Conservation (phyloP, 2,329 filamentous ascomycete genomes). For the Sclerotinia spermophila region DNA sequence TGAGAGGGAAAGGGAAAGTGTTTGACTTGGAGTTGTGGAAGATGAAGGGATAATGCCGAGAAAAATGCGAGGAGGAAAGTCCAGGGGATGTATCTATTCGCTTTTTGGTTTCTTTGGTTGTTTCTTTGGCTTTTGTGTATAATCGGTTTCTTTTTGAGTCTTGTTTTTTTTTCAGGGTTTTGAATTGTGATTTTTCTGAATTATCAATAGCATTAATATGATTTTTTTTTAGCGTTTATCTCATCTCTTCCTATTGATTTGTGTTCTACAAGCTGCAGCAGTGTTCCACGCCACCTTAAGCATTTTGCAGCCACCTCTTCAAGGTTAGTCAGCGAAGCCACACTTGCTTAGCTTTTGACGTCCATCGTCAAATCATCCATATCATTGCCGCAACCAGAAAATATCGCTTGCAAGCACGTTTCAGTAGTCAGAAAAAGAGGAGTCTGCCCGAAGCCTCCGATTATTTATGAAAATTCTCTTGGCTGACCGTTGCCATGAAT, state of each 20-base stretch:
- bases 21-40: neutral
- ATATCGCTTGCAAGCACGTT: neutral
- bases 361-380: neutral
- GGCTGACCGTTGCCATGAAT: neutral
- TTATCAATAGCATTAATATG: neutral
- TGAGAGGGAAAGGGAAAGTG: neutral
- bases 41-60: neutral
- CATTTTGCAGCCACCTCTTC: neutral
- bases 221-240: neutral
- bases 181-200: neutral
- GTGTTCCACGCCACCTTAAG: neutral
- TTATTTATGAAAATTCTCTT: neutral
- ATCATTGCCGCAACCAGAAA: neutral
- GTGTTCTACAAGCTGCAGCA: neutral
- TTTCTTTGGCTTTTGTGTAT: neutral
- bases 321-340: neutral
- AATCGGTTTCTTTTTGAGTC: neutral
- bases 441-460: neutral
- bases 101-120: neutral
- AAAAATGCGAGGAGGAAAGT: neutral
- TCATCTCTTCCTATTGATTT: neutral
- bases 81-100: neutral
- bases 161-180: neutral
- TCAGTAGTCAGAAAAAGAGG: neutral
- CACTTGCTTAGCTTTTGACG: neutral